These are phyloP conservation scores for Microglena sp. DNA, from an alignment of 139 green algal genomes.

Conservation along the genomic window DNA sequence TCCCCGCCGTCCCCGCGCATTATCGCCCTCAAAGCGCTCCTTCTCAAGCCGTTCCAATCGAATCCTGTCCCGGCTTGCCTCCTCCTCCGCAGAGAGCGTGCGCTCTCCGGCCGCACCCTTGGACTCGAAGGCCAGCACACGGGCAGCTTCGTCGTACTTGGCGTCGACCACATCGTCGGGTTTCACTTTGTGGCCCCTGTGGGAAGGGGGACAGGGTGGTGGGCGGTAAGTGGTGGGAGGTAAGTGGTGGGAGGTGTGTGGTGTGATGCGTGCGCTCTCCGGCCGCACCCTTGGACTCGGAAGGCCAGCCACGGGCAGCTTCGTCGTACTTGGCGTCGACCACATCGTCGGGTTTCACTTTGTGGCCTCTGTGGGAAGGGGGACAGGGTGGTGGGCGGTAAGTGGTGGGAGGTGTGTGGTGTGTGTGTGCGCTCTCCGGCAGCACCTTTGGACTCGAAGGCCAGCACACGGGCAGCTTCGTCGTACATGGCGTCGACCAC, in stretches of 20 bases:
- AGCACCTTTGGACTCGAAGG: constrained; percentile 58
- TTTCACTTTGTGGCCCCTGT: constrained; percentile 32
- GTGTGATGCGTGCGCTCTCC: constrained; percentile 50
- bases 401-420: no score
- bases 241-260: no score
- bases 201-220: no score
- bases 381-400: no score
- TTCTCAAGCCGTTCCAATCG: constrained; percentile 39
- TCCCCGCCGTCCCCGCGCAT: no score
- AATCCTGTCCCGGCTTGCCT: constrained; percentile 21
- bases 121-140: constrained; percentile 63
- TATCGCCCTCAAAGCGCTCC: no score
- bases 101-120: constrained; percentile 50
- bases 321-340: constrained; percentile 61
- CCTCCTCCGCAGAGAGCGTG: constrained; percentile 44
- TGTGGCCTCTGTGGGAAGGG: constrained; percentile 34
- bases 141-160: constrained; percentile 54
- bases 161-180: constrained; percentile 43
- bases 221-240: no score
- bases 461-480: constrained; percentile 47
- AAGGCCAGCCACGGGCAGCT: constrained; percentile 54
- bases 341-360: constrained; percentile 30
- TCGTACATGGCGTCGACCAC: constrained; percentile 62
- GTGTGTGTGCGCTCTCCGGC: constrained; percentile 49
- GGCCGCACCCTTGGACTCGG: constrained; percentile 52